phyloP scores from a whole-genome alignment of 2,329 filamentous ascomycete genomes.

The Colletotrichum sp. region DNA sequence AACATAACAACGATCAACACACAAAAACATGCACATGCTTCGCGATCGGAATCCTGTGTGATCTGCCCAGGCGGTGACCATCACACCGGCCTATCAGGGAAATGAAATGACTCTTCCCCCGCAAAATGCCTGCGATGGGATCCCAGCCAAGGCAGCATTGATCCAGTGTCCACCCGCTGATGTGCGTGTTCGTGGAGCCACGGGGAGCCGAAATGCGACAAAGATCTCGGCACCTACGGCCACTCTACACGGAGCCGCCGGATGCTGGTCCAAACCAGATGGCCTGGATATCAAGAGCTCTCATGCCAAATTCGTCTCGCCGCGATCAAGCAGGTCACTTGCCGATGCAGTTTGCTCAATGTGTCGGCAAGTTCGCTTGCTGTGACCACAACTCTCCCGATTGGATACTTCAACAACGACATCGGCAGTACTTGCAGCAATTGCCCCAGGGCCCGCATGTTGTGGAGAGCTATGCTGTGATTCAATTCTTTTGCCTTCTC shows the following conservation, averaged over 20 bases:
- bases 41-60: background rate
- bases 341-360: background rate
- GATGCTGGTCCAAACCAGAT: background rate
- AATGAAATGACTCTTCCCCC: constrained; percentile 19
- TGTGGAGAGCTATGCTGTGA: background rate
- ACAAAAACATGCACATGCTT: background rate
- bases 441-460: background rate
- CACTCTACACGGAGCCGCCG: background rate
- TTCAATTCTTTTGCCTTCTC: background rate
- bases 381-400: background rate
- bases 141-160: constrained; percentile 12
- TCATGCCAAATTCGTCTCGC: background rate
- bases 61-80: constrained; percentile 10
- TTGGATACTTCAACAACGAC: background rate
- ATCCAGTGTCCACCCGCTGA: constrained; percentile 16
- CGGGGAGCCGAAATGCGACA: constrained; percentile 1
- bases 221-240: constrained; percentile 9
- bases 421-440: background rate
- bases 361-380: background rate
- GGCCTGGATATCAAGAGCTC: background rate
- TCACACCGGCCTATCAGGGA: constrained; percentile 4
- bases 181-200: constrained; percentile 19
- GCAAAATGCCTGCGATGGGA: constrained; percentile 17
- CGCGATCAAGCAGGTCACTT: background rate
- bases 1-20: background rate